Evolutionary conservation across 2,329 filamentous ascomycete species (phyloP), one percentile per base, ranked within the genome.

Genomic region (Exophiala sp.): DNA sequence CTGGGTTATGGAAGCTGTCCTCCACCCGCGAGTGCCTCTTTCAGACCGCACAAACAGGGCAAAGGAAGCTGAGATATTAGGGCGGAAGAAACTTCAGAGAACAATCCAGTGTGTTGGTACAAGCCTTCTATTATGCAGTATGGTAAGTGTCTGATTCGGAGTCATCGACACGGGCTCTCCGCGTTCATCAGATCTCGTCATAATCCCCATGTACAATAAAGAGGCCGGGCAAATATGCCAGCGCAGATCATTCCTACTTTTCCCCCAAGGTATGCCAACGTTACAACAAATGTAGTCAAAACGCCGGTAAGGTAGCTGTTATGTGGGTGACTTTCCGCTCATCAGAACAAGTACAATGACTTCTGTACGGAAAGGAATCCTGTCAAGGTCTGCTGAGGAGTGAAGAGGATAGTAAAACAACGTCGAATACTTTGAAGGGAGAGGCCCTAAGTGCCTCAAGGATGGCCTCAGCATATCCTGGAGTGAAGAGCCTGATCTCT

Each of bases 381-480:
- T 29, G 41, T 40, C 33, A 20, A 33, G 39, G 35, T 51, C 40
- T 48, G 49, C 51, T 57, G 41, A 64, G 65, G 67, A 65, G 68
- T 63, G 66, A 72, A 72, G 68, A 71, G 67, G 45, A 66, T 74
- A 73, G 61, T 74, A 75, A 74, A 71, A 74, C 72, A 58, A 46
- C 44, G 39, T 51, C 39, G 49, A 56, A 49, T 41, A 32, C 9
- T 48, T 11, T 40, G 18, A 10, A 34, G 35, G 11, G 35, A n/a
- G 21, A 43, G 29, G n/a, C 24, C 5, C 24, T 3, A 2, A 5
- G 24, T 29, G 24, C 24, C 24, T 29, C 24, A 3, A 29, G 24
- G 24, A 29, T 29, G 24, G 24, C 24, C 24, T 29, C 24, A 29
- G 24, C 24, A 29, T 29, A 29, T 29, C 24, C 24, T 29, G 24